phyloP scores from a whole-genome alignment of 2,329 filamentous ascomycete species.

The Aspergillus tanneri region DNA sequence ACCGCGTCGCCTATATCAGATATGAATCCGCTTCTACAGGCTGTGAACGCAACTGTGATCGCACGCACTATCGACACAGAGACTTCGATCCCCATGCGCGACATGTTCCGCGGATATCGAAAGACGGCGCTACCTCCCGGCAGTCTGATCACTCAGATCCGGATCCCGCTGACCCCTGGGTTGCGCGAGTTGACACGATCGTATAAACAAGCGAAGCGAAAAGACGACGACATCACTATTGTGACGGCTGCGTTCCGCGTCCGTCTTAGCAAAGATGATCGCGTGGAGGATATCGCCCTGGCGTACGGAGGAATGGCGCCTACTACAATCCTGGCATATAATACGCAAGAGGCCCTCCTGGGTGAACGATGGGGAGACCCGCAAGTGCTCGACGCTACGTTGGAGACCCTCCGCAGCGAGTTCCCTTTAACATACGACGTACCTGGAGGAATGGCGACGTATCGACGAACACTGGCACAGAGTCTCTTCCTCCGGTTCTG shows the following conservation, averaged over 20 bases:
- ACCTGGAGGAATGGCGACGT: slow-evolving; percentile 87
- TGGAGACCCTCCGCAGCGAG: slow-evolving; percentile 72
- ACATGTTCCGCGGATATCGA: slow-evolving; percentile 82
- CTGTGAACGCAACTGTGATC: slow-evolving; percentile 70
- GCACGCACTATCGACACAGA: slow-evolving; percentile 67
- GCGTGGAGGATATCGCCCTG: slow-evolving; percentile 67
- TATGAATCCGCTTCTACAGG: slow-evolving; percentile 81
- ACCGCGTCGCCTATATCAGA: slow-evolving; percentile 89
- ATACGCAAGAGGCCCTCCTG: too few relatives aligned
- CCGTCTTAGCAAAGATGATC: slow-evolving; percentile 60
- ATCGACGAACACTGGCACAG: slow-evolving; percentile 75
- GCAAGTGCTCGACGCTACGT: slow-evolving; percentile 72
- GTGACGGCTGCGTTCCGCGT: slow-evolving; percentile 77
- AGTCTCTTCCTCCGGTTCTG: slow-evolving; percentile 95
- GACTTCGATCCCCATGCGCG: slow-evolving; percentile 72
- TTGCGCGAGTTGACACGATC: slow-evolving; percentile 75
- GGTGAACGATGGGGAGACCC: slow-evolving; percentile 71
- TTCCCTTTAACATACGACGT: slow-evolving; percentile 82
- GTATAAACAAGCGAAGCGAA: slow-evolving; percentile 87
- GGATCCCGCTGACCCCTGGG: slow-evolving; percentile 67
- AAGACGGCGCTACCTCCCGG: slow-evolving; percentile 70
- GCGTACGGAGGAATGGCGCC: slow-evolving; percentile 89
- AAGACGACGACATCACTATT: slow-evolving; percentile 90
- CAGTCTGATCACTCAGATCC: slow-evolving; percentile 74
- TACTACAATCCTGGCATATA: slow-evolving; percentile 74